Evolutionary conservation across 2,329 filamentous ascomycete genomes (phyloP), one percentile per base, ranked within the genome.

Genomic region (Venturia pyrina): DNA sequence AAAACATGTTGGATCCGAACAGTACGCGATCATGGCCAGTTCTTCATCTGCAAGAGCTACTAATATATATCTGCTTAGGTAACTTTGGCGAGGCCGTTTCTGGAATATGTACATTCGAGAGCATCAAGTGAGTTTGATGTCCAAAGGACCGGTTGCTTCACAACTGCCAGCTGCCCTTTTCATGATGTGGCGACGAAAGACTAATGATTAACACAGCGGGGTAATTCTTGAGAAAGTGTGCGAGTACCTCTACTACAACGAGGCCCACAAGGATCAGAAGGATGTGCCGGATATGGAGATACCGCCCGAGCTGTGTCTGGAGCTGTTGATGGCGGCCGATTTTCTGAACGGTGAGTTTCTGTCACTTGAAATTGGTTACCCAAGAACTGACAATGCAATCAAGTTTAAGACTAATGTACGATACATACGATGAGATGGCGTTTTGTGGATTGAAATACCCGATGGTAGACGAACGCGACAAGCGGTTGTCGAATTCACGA

Each of bases 191-290:
- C 41, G 15, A 43, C 32, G 13, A n/a, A 40, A 61, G 19, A 40
- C 41, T 53, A 53, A 61, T 6, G 41, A 11, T 3, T 13, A 3
- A 21, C 15, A 44, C 74, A 92, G 89, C 76, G 88, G 86, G 69
- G 79, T 88, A 64, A 84, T 92, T 6, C 84, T 93, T 2, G 89
- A 93, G 75, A 91, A 91, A 74, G 87, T 93, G 41, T 89, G 87
- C 75, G 89, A 93, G 77, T 93, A 93, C 77, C 87, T 92, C 68
- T 89, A 91, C 74, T 93, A 92, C 79, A 89, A 89, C 80, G 87
- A 91, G 76, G 88, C 87, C 72, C 83, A 90, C 76, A 83, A 83
- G 63, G 83, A 91, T 69, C 81, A 81, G 69, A 86, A 88, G 70
- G 87, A 91, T 71, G 89, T 92, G 24, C 86, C 88, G 5, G 90